Evolutionary conservation across 1,139 yeast genomes (phyloP), one percentile per base, ranked within the genome.

Genomic region (Yamadazyma pseudoaaseri): DNA sequence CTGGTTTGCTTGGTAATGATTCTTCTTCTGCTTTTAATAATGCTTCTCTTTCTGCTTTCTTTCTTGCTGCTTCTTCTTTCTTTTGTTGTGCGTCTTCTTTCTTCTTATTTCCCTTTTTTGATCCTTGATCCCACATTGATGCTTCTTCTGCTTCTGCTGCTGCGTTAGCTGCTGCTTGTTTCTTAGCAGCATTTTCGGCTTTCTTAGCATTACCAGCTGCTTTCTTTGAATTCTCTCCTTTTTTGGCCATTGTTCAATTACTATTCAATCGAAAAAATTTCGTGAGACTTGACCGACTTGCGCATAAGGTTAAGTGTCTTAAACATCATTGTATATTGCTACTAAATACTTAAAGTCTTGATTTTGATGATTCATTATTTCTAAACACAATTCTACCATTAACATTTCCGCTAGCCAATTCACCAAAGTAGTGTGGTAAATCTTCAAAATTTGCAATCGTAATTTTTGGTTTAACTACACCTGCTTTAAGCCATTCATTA

Each of bases 171-270:
- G 72, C 86, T 31, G 71, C 75, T 34, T 71, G 68, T 62, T 81
- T 80, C 54, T 74, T 76, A 51, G 70, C 74, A 24, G 86, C 86
- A 18, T 68, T 69, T 29, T 76, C 90, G 6, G 82, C 86, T 67
- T 80, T 84, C 52, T 69, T 74, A 33, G 87, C 86, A 45, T 81
- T 76, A 11, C 87, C 89, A 4, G 81, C 80, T 0, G 76, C 86
- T 56, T 79, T 79, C 57, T 78, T 78, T 16, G 77, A 54, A 60
- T 78, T 79, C 48, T 77, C 84, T 29, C 70, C 77, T 49, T 74
- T 71, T 57, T 79, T 79, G n/a, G 82, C 84, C 85, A 79, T 78
- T 40, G 24, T 25, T n/a, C n/a, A n/a, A n/a, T n/a, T n/a, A n/a
- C 10, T 5, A 10, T 14, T 22, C 17, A 6, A 15, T 11, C 9